Evolutionary conservation across 768 basidiomycete species (phyloP), one percentile per base, ranked within the genome.

Genomic region (Suillus subalutaceus): DNA sequence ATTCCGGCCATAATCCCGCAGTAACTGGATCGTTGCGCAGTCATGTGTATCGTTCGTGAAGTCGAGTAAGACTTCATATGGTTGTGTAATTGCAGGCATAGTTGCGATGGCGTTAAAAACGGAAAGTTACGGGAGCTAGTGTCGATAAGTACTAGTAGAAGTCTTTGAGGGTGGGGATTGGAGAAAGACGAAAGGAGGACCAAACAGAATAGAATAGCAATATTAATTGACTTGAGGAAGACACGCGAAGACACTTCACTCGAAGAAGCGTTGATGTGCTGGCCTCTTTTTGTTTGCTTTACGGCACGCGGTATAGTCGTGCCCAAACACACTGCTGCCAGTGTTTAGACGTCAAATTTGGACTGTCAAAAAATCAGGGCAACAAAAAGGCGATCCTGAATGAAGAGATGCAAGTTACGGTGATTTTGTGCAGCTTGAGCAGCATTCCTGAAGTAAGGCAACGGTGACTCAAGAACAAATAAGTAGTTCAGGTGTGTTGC

Each of bases 11-110:
- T 90, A 90, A 76, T 90, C 85, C 43, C 84, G 82, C 66, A 88
- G 77, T 38, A 89, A 82, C 73, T 91, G 89, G 44, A 91, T 79
- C 52, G 89, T 86, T 66, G 87, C 84, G 63, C 80, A 83, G 72
- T 88, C 86, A 70, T 81, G 84, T 18, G 88, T 89, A 71, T 91
- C 90, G 75, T 91, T 91, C 60, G 84, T 85, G 74, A 91, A 84
- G 73, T 88, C 87, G 74, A 91, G 85, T 63, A 86, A 80, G 73
- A 90, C 83, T 72, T 90, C 89, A 78, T 88, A 90, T 23, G 75
- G 67, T 75, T 88, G 83, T 16, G 86, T 80, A 70, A 82, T 78
- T 37, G 83, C 84, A 66, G 90, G 90, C 90, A 91, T 90, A 70
- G 69, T 66, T 65, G 63, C 3, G 63, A 64, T 67, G 63, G 65